These are phyloP conservation scores for Hygrophila difformis DNA, from an alignment of 257 asterid genomes.

Conservation along the genomic window DNA sequence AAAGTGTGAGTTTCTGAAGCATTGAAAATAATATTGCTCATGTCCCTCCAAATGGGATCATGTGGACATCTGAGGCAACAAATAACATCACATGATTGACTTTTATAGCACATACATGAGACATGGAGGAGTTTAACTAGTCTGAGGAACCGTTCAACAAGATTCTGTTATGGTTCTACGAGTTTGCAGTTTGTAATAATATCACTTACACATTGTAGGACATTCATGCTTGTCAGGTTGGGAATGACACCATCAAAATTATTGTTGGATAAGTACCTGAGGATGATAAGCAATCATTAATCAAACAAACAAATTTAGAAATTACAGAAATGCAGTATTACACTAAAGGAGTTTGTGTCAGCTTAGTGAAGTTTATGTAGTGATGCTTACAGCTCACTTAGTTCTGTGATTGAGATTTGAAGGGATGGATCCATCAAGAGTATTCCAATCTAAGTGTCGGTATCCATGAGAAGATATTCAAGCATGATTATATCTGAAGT, in stretches of 20 bases:
- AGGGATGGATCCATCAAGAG: constrained; percentile 51
- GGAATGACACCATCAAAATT: constrained; percentile 56
- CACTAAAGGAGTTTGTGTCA: too few species aligned
- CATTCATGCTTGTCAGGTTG: constrained; percentile 45
- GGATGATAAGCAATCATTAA: too few species aligned
- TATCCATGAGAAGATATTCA: constrained; percentile 15
- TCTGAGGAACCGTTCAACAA: neutral
- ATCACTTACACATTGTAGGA: constrained; percentile 40
- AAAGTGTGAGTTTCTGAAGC: constrained; percentile 47
- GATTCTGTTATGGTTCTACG: neutral
- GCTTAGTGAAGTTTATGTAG: too few species aligned
- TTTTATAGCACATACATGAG: too few species aligned
- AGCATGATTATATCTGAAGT: neutral
- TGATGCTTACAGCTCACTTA: constrained; percentile 66
- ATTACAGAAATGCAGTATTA: too few species aligned
- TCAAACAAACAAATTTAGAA: constrained; percentile 8
- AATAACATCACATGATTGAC: neutral
- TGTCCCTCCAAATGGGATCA: constrained; percentile 47
- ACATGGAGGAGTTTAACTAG: too few species aligned
- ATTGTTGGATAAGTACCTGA: constrained; percentile 73
- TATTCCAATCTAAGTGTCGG: constrained; percentile 78
- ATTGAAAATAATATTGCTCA: constrained; percentile 73
- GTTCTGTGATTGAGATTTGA: constrained; percentile 35
- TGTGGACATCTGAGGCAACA: neutral
- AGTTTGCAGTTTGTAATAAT: constrained; percentile 1